Base-by-base conservation (phyloP, 805 yeast species). In the Debaryomyces castellii region DNA sequence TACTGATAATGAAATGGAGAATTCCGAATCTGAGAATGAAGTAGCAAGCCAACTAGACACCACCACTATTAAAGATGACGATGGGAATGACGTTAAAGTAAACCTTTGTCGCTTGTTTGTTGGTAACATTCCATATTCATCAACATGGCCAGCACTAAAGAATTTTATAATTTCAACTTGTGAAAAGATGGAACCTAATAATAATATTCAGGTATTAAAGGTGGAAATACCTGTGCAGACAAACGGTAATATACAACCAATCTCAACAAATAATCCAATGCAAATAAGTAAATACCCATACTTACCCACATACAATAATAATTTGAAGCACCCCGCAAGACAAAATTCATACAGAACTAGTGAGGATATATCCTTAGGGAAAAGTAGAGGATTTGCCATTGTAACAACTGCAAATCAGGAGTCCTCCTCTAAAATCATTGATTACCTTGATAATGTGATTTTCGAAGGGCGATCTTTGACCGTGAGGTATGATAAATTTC, bases 381-480 rank as follows among this genome's bases (percentile, higher is more conserved):
- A 39, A 45, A 62, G 67, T 25, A 76, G 81, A 53, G 89, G 90
- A 1, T 84, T 81, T 66, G 89, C 89, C 1, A 75, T 84, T 40
- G 87, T 81, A 1, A 70, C 76, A 3, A 82, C 81, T 20, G 69
- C 69, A 1, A 60, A 71, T 32, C 71, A 67, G 25, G 68, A 62
- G 7, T 78, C 78, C 28, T 79, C 86, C 3, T 65, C 66, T 3
- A 65, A 66, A 34, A 71, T 82, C 12, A 82, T 84, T 37, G 63
- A 67, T 21, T 46, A 58, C 34, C 79, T 83, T 52, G 77, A 84
- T 55, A 79, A 78, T 10, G 54, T 58, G 2, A 67, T 59, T n/a
- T 85, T 82, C 54, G 78, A 80, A 55, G 87, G 88, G 0, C 65
- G 90, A 33, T 64, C 69, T 5, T 62, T 84, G 24, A 80, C 84